Conservation (phyloP, 1,284 basidiomycete species). For the Ceratobasidium theobromae region DNA sequence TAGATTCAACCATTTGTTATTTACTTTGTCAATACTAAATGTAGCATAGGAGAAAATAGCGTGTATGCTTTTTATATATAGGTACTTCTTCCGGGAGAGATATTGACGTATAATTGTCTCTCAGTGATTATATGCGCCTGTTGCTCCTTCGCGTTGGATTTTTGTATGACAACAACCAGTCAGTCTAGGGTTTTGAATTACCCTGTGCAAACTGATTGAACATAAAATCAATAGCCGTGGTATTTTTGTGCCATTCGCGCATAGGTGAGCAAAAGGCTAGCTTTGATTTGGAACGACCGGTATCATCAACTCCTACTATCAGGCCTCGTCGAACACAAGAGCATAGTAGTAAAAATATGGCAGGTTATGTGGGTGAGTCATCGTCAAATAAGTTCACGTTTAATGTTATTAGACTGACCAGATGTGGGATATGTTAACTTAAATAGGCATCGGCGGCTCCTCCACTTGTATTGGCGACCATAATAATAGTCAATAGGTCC, state of each 20-base stretch:
- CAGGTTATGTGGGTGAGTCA: neutral
- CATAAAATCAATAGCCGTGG: neutral
- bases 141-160: neutral
- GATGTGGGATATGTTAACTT: neutral
- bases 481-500: neutral
- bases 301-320: neutral
- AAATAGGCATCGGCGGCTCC: conserved; percentile 4
- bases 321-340: neutral
- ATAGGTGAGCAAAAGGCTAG: neutral
- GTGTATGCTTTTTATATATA: neutral
- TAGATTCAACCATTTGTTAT: neutral
- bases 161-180: conserved; percentile 9
- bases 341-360: neutral
- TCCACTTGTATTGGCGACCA: neutral
- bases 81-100: neutral
- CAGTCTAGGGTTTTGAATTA: neutral
- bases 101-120: neutral
- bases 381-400: neutral
- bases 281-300: neutral
- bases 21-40: neutral
- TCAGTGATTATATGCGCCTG: neutral
- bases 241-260: neutral
- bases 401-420: neutral
- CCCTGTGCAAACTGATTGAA: neutral
- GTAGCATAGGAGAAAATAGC: neutral